Percentiles rank a stretch among this genome's conserved stretches.
Evolutionary conservation across 1,284 basidiomycete species (phyloP).

Genomic region (Sphaerobolus stellatus): DNA sequence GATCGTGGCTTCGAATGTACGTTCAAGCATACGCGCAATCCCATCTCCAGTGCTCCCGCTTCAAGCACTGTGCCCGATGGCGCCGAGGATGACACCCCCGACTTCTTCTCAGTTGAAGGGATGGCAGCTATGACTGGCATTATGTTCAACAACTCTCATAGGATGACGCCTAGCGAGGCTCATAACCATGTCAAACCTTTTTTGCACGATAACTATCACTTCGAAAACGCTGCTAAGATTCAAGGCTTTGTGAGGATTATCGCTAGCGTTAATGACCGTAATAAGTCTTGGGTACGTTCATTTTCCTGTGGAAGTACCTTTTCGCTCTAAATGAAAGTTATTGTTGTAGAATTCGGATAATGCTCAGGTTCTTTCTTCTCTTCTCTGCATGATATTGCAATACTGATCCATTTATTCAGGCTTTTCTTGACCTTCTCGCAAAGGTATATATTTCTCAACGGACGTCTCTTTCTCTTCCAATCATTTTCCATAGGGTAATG

Average conservation of each 20-base stretch:
- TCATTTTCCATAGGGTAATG: slow-evolving; percentile 43
- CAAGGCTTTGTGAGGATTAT: slow-evolving; percentile 51
- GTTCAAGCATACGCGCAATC: background rate
- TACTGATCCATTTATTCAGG: slow-evolving; percentile 25
- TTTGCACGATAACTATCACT: slow-evolving; percentile 44
- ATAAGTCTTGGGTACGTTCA: slow-evolving; percentile 49
- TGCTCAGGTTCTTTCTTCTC: slow-evolving; percentile 43
- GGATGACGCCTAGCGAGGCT: slow-evolving; percentile 40
- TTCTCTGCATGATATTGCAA: background rate
- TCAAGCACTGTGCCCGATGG: too few species aligned
- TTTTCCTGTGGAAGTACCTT: background rate
- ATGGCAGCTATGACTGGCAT: background rate
- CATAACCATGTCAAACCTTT: slow-evolving; percentile 50
- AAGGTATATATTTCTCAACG: slow-evolving; percentile 30
- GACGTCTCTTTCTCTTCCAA: background rate
- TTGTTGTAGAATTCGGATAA: slow-evolving; percentile 45
- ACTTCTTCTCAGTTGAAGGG: background rate
- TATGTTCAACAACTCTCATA: background rate
- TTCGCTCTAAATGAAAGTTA: slow-evolving; percentile 1
- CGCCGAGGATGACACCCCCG: background rate
- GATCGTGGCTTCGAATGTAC: background rate
- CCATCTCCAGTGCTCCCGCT: too few species aligned
- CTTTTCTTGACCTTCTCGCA: slow-evolving; percentile 44
- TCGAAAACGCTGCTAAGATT: slow-evolving; percentile 39
- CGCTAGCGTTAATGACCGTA: slow-evolving; percentile 46